phyloP scores from a whole-genome alignment of 176 grass and related monocot genomes.

The Calamus simplicifolius region DNA sequence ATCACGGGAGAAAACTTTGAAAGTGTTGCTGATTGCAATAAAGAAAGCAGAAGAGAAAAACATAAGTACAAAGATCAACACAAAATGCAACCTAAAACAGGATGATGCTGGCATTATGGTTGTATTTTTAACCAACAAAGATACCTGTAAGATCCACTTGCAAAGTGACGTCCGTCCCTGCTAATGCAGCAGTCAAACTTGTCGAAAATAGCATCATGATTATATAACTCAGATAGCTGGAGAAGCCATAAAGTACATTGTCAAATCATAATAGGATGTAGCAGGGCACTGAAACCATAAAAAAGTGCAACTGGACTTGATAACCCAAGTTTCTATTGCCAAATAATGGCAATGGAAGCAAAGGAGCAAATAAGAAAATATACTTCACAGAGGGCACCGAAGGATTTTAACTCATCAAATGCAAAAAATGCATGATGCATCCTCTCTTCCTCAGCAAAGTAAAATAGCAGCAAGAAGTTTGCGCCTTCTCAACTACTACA shows the following conservation, averaged over 20 bases:
- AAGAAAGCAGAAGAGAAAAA: constrained; percentile 6
- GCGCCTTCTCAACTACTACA: too few species aligned
- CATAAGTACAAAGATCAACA: background rate
- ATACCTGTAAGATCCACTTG: constrained; percentile 21
- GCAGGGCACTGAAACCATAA: too few species aligned
- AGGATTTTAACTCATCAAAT: too few species aligned
- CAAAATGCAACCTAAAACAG: background rate
- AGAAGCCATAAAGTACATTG: constrained; percentile 4
- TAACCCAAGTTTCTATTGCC: too few species aligned
- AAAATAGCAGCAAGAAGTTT: too few species aligned
- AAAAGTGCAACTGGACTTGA: too few species aligned
- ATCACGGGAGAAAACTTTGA: constrained; percentile 16
- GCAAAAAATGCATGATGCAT: too few species aligned
- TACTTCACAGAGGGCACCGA: too few species aligned
- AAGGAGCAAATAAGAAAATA: too few species aligned
- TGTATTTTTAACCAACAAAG: background rate
- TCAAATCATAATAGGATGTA: background rate
- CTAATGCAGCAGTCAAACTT: constrained; percentile 23
- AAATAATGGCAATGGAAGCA: too few species aligned
- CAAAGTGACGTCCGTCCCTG: constrained; percentile 10
- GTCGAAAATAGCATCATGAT: constrained; percentile 21
- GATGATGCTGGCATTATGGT: background rate
- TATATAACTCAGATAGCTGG: constrained; percentile 19
- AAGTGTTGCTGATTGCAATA: constrained; percentile 15
- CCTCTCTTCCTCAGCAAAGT: too few species aligned